A percentile compares a stretch with the other conserved stretches of the same genome.
Evolutionary conservation across 495 filamentous ascomycete genomes (phyloP).

Genomic region (Amorphotheca resinae): DNA sequence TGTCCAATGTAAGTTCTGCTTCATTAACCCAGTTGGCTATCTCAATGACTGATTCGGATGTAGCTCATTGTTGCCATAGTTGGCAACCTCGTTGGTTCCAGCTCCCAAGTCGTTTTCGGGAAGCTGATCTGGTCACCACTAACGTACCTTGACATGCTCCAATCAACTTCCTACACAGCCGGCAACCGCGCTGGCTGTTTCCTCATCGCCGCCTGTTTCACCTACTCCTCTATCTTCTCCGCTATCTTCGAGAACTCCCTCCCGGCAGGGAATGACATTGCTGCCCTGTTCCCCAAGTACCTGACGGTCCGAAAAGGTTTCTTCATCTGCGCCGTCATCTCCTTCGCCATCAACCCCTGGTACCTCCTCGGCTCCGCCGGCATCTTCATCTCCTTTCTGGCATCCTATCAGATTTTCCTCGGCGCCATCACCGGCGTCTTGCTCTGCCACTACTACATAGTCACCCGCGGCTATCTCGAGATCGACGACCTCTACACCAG

Average conservation of each 20-base stretch:
- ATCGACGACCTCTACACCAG: slow-evolving; percentile 29
- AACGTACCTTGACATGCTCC: slow-evolving; percentile 23
- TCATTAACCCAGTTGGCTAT: no score
- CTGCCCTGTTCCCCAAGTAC: slow-evolving; percentile 33
- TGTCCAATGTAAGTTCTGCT: no score
- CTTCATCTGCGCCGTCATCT: slow-evolving; percentile 32
- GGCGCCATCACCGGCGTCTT: slow-evolving; percentile 25
- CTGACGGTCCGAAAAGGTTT: slow-evolving; percentile 37
- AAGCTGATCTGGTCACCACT: slow-evolving; percentile 30
- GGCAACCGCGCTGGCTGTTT: slow-evolving; percentile 29
- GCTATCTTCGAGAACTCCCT: slow-evolving; percentile 22
- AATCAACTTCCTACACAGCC: slow-evolving; percentile 22
- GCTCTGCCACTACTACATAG: slow-evolving; percentile 27
- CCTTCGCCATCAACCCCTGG: slow-evolving; percentile 38
- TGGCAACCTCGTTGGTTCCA: slow-evolving; percentile 28
- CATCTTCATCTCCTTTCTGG: slow-evolving; percentile 38
- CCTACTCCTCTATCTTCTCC: slow-evolving; percentile 23
- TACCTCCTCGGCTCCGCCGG: slow-evolving; percentile 35
- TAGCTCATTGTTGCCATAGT: slow-evolving; percentile 23
- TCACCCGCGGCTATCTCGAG: slow-evolving; percentile 26
- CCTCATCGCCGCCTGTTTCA: slow-evolving; percentile 31
- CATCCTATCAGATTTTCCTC: slow-evolving; percentile 38
- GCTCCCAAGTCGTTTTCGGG: slow-evolving; percentile 25
- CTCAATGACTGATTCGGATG: no score
- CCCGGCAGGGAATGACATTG: slow-evolving; percentile 31